These are phyloP conservation scores for Rhodocollybia butyracea DNA, from an alignment of 768 basidiomycete genomes.

Conservation along the genomic window DNA sequence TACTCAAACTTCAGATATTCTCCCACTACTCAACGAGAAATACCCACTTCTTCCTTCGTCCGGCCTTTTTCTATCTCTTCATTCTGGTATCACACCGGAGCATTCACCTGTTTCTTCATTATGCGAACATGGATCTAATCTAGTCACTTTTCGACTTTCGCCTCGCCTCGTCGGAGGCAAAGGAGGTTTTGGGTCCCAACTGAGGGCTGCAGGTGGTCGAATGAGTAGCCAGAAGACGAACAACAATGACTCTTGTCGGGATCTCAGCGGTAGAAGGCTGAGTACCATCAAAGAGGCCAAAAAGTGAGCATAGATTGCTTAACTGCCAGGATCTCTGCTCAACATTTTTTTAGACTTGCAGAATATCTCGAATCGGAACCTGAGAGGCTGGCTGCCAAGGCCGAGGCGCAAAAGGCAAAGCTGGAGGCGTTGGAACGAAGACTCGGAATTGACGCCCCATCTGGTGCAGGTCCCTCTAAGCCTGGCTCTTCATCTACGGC, in stretches of 20 bases:
- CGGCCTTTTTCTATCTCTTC: conserved; percentile 39
- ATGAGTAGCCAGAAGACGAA: conserved; percentile 97
- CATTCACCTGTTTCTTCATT: conserved; percentile 23
- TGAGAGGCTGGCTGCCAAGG: conserved; percentile 71
- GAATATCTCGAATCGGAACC: conserved; percentile 86
- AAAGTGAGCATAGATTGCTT: conserved; percentile 50
- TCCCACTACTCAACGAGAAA: conserved; percentile 39
- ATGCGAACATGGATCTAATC: conserved; percentile 21
- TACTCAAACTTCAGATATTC: conserved; percentile 38
- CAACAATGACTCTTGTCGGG: conserved; percentile 93
- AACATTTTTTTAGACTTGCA: conserved; percentile 52
- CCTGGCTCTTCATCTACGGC: conserved; percentile 28
- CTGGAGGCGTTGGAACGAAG: conserved; percentile 82
- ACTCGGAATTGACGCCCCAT: conserved; percentile 57
- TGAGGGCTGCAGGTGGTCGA: conserved; percentile 94
- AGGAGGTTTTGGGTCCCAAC: conserved; percentile 95
- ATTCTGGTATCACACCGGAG: conserved; percentile 36
- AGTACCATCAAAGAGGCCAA: conserved; percentile 97
- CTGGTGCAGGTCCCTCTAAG: conserved; percentile 29
- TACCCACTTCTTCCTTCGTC: conserved; percentile 44
- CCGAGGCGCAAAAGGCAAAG: conserved; percentile 77
- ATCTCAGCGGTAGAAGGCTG: conserved; percentile 84
- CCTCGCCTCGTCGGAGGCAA: conserved; percentile 86
- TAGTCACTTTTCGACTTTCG: conserved; percentile 70
- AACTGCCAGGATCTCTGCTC: not conserved